Base-by-base conservation (phyloP, 192 early-diverging fungal genomes). In the Dimargaris xerosporica region DNA sequence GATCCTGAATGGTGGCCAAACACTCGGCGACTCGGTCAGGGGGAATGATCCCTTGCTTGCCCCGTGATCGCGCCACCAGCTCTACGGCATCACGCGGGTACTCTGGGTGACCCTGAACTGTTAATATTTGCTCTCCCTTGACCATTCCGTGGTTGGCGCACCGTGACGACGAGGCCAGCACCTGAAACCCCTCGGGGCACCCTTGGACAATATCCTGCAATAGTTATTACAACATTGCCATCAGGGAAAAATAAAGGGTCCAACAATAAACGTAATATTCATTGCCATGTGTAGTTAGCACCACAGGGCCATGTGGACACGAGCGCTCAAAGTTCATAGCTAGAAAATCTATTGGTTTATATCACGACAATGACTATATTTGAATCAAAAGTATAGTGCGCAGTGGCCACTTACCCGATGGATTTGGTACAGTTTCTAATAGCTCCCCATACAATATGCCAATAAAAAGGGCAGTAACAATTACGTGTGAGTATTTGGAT, bases 101-200 rank as follows among this genome's bases (percentile, higher is more conserved):
- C 65, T 89, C 87, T 0, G 87, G 87, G 52, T 90, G 87, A 10
- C 80, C 85, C 62, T 90, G 87, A 16, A 87, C 43, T 0, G 84
- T 78, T 17, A 87, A 67, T 41, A 79, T 75, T 42, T 74, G 75
- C 43, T 70, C 46, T 17, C 80, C 79, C 34, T 76, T 78, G 5
- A 81, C 62, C 73, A 84, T 82, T 0, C 76, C 73, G 64, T 91
- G 89, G 17, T 82, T 67, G 0, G 74, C 74, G 42, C 80, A 83
- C 5, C 74, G 70, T 2, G 50, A 53, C 2, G 87, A 85, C 10
- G 66, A 67, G 0, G 78, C 77, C 23, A 85, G 56, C 31, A 76
- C 71, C 17, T 66, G 55, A 65, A 91, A 91, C 0, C 73, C 76
- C 2, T 62, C 28, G 44, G 61, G 45, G 21, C 47, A 48, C 17